Conservation (phyloP, 1,284 basidiomycete species). For the Cystobasidiaceae sp. region DNA sequence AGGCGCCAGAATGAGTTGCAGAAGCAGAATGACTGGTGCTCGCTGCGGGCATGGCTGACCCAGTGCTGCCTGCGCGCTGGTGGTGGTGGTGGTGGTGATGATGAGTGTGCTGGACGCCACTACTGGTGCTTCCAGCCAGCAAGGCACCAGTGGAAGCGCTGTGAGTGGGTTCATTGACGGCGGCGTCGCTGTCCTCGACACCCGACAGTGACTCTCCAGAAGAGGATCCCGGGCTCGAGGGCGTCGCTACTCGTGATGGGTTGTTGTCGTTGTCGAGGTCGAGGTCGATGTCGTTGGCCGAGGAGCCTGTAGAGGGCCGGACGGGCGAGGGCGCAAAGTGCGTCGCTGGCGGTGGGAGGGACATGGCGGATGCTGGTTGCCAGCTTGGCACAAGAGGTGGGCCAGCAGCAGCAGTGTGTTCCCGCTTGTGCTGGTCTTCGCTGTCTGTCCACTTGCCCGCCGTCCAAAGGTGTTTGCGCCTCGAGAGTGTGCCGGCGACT, state of each 20-base stretch:
- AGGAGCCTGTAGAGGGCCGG: no score
- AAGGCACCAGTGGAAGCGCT: not conserved
- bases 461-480: no score
- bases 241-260: conserved; percentile 4
- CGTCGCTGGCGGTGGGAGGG: no score
- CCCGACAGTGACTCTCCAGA: conserved; percentile 26
- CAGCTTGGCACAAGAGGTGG: not conserved
- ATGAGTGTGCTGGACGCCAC: not conserved
- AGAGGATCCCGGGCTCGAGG: conserved; percentile 14
- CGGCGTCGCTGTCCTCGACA: not conserved
- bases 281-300: not conserved
- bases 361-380: not conserved
- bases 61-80: not conserved
- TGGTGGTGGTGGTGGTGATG: not conserved
- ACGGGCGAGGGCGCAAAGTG: no score
- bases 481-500: no score
- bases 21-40: not conserved
- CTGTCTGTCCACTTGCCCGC: no score
- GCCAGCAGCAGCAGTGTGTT: no score
- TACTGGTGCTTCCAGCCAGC: not conserved
- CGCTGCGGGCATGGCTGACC: no score
- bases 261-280: not conserved
- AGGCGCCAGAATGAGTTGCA: not conserved
- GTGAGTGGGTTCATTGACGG: not conserved
- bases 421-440: no score